A percentile compares a stretch with the other conserved stretches of the same genome.
phyloP scores from a whole-genome alignment of 306 rosid species.

The Canavalia ensiformis region DNA sequence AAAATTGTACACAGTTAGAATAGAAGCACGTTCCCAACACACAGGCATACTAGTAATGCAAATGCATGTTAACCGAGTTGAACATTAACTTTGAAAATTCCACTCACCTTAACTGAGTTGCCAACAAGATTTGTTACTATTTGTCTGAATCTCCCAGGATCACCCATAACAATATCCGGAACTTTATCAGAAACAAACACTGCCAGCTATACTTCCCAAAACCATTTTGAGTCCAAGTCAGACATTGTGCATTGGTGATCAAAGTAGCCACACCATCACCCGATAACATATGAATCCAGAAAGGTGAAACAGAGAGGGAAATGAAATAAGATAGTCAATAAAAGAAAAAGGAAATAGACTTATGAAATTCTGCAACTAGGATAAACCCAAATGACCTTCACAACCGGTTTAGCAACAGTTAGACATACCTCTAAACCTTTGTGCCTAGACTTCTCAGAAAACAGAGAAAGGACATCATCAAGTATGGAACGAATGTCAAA shows the following conservation, averaged over 20 bases:
- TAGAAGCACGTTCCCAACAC: slow-evolving; percentile 15
- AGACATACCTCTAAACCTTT: slow-evolving; percentile 89
- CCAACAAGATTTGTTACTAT: slow-evolving; percentile 96
- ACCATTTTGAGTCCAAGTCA: slow-evolving; percentile 35
- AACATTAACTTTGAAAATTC: slow-evolving; percentile 16
- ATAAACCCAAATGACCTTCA: slow-evolving; percentile 6
- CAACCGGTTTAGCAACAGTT: slow-evolving; percentile 32
- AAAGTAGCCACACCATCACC: slow-evolving; percentile 36
- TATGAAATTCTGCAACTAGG: slow-evolving; percentile 12
- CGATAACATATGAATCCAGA: slow-evolving; percentile 32
- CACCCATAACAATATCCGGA: slow-evolving; percentile 88
- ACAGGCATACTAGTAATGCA: slow-evolving; percentile 30
- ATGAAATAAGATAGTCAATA: slow-evolving; percentile 43
- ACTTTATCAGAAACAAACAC: slow-evolving; percentile 97
- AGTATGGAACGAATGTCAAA: slow-evolving; percentile 89
- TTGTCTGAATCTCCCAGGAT: slow-evolving; percentile 98
- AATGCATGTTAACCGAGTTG: background rate
- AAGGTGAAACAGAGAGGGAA: slow-evolving; percentile 21
- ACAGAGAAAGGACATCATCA: slow-evolving; percentile 95
- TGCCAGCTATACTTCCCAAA: slow-evolving; percentile 79
- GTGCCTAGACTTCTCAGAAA: slow-evolving; percentile 93
- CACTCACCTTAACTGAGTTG: slow-evolving; percentile 92
- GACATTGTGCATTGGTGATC: slow-evolving; percentile 40
- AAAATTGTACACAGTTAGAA: background rate
- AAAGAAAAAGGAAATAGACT: slow-evolving; percentile 30